Percentiles rank a stretch among this genome's conserved stretches.
These are phyloP conservation scores for Fusarium marasasianum DNA, from an alignment of 2,329 filamentous ascomycete genomes.

Conservation along the genomic window DNA sequence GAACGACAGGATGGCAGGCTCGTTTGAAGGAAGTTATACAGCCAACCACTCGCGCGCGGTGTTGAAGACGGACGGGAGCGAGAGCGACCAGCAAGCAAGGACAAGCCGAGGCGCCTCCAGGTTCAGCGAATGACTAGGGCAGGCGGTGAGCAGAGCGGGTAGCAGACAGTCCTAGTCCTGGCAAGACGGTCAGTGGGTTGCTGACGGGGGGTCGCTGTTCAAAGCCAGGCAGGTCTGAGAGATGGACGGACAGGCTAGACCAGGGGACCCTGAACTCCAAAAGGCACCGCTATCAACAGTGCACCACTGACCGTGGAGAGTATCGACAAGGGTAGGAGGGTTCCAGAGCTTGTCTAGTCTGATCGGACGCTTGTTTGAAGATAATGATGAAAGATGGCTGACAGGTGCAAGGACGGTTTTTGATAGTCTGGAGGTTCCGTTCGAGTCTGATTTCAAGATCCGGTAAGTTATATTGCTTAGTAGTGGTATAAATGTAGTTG, in stretches of 20 bases:
- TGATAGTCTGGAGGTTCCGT: not conserved
- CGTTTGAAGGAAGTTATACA: conserved; percentile 39
- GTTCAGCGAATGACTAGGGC: conserved; percentile 39
- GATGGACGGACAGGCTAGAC: conserved; percentile 36
- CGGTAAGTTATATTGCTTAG: not conserved
- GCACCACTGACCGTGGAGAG: conserved; percentile 18
- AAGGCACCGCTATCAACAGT: conserved; percentile 29
- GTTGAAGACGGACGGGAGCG: conserved; percentile 34
- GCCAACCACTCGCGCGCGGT: conserved; percentile 39
- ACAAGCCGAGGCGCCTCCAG: conserved; percentile 25
- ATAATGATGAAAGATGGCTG: conserved; percentile 20
- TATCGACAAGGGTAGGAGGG: conserved; percentile 17
- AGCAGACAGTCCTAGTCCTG: conserved; percentile 27
- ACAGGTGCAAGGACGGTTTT: conserved; percentile 12
- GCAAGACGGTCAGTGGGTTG: conserved; percentile 35
- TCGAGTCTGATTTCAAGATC: not conserved
- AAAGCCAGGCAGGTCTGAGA: conserved; percentile 34
- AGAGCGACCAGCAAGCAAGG: conserved; percentile 19
- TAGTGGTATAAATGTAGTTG: not conserved
- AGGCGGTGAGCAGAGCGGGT: conserved; percentile 42
- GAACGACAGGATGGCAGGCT: conserved; percentile 34
- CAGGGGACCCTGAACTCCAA: conserved; percentile 29
- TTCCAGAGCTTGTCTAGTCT: conserved; percentile 16
- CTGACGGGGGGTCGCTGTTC: conserved; percentile 20
- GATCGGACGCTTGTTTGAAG: conserved; percentile 29